Conservation (phyloP, 441 rosid genomes). For the Eruca vesicaria region DNA sequence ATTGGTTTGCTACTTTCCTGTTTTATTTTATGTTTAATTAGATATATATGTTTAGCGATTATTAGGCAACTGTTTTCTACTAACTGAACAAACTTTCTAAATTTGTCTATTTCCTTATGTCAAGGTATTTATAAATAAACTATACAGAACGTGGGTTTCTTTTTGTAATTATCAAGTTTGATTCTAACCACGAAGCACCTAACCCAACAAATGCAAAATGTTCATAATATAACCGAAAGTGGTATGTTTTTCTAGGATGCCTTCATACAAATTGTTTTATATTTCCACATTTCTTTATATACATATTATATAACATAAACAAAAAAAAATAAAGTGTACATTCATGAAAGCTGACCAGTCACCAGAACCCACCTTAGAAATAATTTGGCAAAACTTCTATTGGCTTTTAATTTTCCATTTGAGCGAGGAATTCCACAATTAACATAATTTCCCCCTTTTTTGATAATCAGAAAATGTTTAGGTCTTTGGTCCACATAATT, state of each 20-base stretch:
- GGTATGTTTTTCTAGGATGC: background rate
- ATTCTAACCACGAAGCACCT: slow-evolving; percentile 6
- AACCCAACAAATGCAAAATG: slow-evolving; percentile 21
- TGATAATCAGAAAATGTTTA: too few species aligned
- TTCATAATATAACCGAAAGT: slow-evolving; percentile 6
- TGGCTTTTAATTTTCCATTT: slow-evolving; percentile 29
- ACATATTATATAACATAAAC: slow-evolving; percentile 6
- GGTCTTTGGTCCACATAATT: too few species aligned
- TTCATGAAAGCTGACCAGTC: slow-evolving; percentile 35
- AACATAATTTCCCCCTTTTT: too few species aligned
- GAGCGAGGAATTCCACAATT: background rate
- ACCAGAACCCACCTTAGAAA: slow-evolving; percentile 32
- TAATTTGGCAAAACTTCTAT: slow-evolving; percentile 26
- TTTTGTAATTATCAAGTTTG: slow-evolving; percentile 12
- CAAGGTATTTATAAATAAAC: background rate
- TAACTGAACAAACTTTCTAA: slow-evolving; percentile 20
- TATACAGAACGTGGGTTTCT: slow-evolving; percentile 1
- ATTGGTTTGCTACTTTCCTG: background rate
- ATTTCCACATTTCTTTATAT: background rate
- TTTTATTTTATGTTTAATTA: background rate
- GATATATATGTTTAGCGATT: slow-evolving; percentile 22
- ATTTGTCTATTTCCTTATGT: background rate
- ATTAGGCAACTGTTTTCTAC: slow-evolving; percentile 16
- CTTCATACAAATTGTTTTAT: slow-evolving; percentile 3
- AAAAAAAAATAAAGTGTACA: slow-evolving; percentile 10